Evolutionary conservation across 306 rosid species (phyloP).

Genomic region (Parietaria judaica): DNA sequence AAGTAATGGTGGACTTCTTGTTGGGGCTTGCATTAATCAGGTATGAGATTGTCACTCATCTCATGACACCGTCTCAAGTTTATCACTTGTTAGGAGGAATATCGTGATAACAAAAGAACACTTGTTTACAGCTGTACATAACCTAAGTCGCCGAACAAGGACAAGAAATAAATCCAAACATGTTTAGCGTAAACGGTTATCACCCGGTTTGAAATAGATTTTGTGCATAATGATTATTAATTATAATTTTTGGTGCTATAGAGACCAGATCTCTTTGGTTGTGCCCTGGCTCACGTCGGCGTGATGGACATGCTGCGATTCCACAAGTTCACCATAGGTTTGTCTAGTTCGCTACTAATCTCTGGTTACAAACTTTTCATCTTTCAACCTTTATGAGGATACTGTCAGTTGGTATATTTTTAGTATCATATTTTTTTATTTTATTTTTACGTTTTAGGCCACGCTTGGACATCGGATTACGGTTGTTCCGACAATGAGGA

Average conservation of each 20-base stretch:
- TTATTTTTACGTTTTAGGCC: constrained; percentile 47
- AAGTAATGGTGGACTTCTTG: constrained; percentile 94
- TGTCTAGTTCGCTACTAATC: constrained; percentile 16
- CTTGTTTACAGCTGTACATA: too few relatives aligned
- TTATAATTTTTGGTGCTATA: constrained; percentile 16
- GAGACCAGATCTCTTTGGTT: constrained; percentile 94
- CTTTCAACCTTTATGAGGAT: not conserved
- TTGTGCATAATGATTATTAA: not conserved
- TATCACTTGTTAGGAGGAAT: too few relatives aligned
- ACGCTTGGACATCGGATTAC: constrained; percentile 88
- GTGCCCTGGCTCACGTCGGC: constrained; percentile 96
- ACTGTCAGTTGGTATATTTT: not conserved
- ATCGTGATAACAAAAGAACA: too few relatives aligned
- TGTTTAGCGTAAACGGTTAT: too few relatives aligned
- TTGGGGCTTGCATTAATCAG: constrained; percentile 94
- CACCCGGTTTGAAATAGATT: too few relatives aligned
- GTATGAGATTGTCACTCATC: constrained; percentile 14
- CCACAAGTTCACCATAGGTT: constrained; percentile 93
- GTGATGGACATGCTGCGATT: constrained; percentile 98
- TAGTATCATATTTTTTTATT: not conserved
- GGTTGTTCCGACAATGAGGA: constrained; percentile 90
- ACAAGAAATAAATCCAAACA: too few relatives aligned
- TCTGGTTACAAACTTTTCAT: not conserved
- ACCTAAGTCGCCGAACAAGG: too few relatives aligned
- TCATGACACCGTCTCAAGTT: too few relatives aligned